Conservation (phyloP, 208 protist genomes). For the Leishmania aethiopica region DNA sequence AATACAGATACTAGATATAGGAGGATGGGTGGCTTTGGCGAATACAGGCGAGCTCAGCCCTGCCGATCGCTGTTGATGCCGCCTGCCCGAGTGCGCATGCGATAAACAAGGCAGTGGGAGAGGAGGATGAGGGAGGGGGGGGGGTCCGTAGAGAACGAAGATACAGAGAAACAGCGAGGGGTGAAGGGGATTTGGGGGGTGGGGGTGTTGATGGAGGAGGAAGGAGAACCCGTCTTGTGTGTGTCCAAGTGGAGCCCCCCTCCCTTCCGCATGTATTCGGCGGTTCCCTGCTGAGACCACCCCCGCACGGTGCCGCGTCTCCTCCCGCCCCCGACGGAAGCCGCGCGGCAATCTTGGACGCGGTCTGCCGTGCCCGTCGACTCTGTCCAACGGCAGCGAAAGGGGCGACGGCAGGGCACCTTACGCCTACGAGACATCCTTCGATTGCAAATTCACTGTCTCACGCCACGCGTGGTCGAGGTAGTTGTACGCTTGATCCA, state of each 20-base stretch:
- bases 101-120: not conserved
- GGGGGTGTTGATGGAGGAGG: not conserved
- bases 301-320: not conserved
- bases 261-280: not conserved
- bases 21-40: not conserved
- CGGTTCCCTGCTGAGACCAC: not conserved
- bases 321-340: not conserved
- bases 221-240: not conserved
- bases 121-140: no score
- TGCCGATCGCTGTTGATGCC: not conserved
- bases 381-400: not conserved
- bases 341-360: not conserved
- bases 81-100: not conserved
- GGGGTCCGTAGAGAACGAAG: not conserved
- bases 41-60: not conserved
- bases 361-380: not conserved
- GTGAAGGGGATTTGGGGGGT: no score
- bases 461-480: conserved; percentile 87
- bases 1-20: not conserved
- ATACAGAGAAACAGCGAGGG: not conserved
- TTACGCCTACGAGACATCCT: conserved; percentile 64
- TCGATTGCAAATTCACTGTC: conserved; percentile 52
- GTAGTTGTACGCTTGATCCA: conserved; percentile 84
- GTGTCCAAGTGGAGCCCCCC: not conserved
- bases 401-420: not conserved